Evolutionary conservation across 805 yeast species (phyloP).

Genomic region (Nakazawaea ambrosiae): DNA sequence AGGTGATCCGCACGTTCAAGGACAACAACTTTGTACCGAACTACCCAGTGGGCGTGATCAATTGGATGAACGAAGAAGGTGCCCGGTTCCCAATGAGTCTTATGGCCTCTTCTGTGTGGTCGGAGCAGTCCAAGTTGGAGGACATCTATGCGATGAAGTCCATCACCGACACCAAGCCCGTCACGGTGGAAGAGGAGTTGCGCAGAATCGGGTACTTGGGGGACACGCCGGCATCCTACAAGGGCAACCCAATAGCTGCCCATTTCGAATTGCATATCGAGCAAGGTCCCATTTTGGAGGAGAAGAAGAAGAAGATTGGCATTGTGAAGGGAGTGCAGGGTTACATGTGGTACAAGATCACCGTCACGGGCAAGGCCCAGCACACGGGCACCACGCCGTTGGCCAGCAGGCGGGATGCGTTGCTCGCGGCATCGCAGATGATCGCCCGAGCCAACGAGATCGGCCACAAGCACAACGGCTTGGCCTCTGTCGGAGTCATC

Average conservation of each 20-base stretch:
- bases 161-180: slow-evolving; percentile 42
- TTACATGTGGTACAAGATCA: slow-evolving; percentile 51
- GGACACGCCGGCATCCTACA: slow-evolving; percentile 35
- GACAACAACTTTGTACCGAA: slow-evolving; percentile 54
- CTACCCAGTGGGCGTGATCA: slow-evolving; percentile 56
- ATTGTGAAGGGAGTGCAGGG: slow-evolving; percentile 64
- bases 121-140: slow-evolving; percentile 40
- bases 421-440: slow-evolving; percentile 51
- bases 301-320: slow-evolving; percentile 49
- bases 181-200: slow-evolving; percentile 47
- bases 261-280: slow-evolving; percentile 74
- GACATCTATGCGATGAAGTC: slow-evolving; percentile 45
- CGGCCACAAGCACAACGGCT: slow-evolving; percentile 44
- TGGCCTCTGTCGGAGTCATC: slow-evolving; percentile 54
- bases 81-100: slow-evolving; percentile 67
- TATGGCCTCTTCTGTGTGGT: slow-evolving; percentile 66
- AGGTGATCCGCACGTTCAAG: slow-evolving; percentile 57
- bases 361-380: slow-evolving; percentile 55
- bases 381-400: slow-evolving; percentile 75
- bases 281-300: slow-evolving; percentile 68
- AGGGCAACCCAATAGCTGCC: slow-evolving; percentile 50
- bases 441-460: slow-evolving; percentile 48
- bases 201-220: slow-evolving; percentile 61
- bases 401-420: slow-evolving; percentile 51
- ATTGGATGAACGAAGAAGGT: slow-evolving; percentile 79